These are phyloP conservation scores for Acanthamoeba lenticulata DNA, from an alignment of 208 protist genomes.

Conservation along the genomic window DNA sequence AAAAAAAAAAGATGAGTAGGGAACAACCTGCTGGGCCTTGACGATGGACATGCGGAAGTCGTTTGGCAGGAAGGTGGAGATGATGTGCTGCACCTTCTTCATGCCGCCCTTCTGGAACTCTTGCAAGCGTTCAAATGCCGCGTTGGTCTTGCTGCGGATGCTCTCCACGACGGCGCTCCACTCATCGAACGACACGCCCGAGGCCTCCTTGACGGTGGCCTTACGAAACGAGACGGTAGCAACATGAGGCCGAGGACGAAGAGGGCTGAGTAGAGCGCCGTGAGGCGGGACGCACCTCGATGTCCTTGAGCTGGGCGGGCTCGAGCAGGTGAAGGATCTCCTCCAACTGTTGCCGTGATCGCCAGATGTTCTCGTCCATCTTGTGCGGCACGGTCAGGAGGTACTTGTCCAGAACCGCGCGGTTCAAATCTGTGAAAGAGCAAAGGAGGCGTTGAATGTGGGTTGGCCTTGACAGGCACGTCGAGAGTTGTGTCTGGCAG, in stretches of 20 bases:
- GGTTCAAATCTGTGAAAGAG: background rate
- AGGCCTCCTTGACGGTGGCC: background rate
- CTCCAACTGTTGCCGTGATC: background rate
- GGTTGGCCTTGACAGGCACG: too few species aligned
- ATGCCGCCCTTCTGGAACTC: background rate
- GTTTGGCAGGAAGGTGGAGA: slow-evolving; percentile 68
- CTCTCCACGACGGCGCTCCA: background rate
- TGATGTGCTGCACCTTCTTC: background rate
- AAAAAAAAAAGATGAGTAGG: background rate
- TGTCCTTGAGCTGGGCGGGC: background rate
- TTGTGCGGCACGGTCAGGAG: slow-evolving; percentile 16
- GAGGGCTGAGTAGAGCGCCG: background rate
- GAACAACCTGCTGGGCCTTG: background rate
- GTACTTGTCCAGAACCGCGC: background rate
- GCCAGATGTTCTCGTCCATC: slow-evolving; percentile 65
- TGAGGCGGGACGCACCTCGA: background rate
- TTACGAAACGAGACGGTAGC: background rate
- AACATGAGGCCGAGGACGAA: background rate
- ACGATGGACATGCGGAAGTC: slow-evolving; percentile 70
- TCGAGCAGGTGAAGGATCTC: background rate
- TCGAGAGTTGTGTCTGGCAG: too few species aligned
- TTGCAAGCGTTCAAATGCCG: background rate
- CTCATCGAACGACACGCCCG: background rate
- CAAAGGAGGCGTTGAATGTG: background rate
- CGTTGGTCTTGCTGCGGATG: background rate